phyloP scores from a whole-genome alignment of 495 filamentous ascomycete species.

The Penicillium coprophilum region DNA sequence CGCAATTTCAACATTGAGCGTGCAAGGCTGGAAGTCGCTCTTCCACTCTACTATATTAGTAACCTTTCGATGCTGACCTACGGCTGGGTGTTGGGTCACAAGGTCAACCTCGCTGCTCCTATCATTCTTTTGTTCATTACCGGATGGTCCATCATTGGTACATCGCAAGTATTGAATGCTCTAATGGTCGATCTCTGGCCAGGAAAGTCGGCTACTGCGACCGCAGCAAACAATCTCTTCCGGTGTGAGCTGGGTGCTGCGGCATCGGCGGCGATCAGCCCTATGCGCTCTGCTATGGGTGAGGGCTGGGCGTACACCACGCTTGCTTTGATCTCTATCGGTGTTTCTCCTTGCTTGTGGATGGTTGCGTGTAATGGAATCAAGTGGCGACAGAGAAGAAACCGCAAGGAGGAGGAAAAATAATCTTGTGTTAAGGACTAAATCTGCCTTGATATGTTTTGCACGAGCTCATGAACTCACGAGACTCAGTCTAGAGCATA shows the following conservation, averaged over 20 bases:
- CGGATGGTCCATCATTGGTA: slow-evolving; percentile 36
- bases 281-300: slow-evolving; percentile 60
- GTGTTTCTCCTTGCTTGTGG: slow-evolving; percentile 29
- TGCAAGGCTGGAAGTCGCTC: slow-evolving; percentile 37
- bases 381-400: slow-evolving; percentile 39
- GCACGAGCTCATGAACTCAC: background rate
- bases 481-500: background rate
- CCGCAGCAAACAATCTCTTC: slow-evolving; percentile 66
- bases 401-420: slow-evolving; percentile 14
- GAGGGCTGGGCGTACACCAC: slow-evolving; percentile 64
- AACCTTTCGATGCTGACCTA: slow-evolving; percentile 40
- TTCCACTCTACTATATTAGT: slow-evolving; percentile 37
- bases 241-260: slow-evolving; percentile 64
- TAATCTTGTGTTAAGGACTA: background rate
- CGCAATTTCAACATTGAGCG: slow-evolving; percentile 46
- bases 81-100: slow-evolving; percentile 48
- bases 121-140: slow-evolving; percentile 34
- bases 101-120: slow-evolving; percentile 35
- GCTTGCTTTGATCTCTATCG: slow-evolving; percentile 41
- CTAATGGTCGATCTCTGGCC: slow-evolving; percentile 65
- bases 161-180: slow-evolving; percentile 38
- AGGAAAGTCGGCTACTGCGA: slow-evolving; percentile 54
- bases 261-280: slow-evolving; percentile 50
- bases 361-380: slow-evolving; percentile 36
- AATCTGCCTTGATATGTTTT: background rate